Percentiles rank a stretch among this genome's conserved stretches.
phyloP scores from a whole-genome alignment of 805 yeast species.

The Cyberlindnera saturnus region DNA sequence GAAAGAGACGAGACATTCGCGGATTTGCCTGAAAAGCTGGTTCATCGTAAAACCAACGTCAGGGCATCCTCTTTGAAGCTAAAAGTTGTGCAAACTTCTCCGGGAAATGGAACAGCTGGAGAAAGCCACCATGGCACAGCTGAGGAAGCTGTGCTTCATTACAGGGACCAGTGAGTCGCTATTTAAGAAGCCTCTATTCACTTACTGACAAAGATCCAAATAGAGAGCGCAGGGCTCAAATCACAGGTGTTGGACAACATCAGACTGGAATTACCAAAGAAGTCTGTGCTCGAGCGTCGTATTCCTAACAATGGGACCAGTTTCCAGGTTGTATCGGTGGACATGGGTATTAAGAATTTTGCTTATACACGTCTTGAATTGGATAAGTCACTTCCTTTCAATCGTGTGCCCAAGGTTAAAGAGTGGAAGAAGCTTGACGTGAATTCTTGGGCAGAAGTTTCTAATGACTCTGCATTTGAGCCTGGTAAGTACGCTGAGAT shows the following conservation, averaged over 20 bases:
- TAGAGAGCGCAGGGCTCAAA: constrained; percentile 14
- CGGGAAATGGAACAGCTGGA: constrained; percentile 5
- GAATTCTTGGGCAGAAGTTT: constrained; percentile 11
- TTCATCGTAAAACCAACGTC: too few relatives aligned
- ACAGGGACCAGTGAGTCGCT: constrained; percentile 12
- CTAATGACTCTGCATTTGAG: constrained; percentile 10
- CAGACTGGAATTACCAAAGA: constrained; percentile 1
- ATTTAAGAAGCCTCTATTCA: neutral
- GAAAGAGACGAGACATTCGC: too few relatives aligned
- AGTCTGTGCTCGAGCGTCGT: constrained; percentile 7
- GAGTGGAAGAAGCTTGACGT: constrained; percentile 33
- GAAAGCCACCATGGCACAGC: constrained; percentile 10
- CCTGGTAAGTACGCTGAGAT: constrained; percentile 23
- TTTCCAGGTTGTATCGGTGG: constrained; percentile 28
- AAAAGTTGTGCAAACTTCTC: neutral
- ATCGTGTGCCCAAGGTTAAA: constrained; percentile 20
- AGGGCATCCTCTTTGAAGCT: too few relatives aligned
- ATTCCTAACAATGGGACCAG: constrained; percentile 16
- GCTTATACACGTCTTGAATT: constrained; percentile 25
- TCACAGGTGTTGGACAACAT: constrained; percentile 4
- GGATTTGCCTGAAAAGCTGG: too few relatives aligned
- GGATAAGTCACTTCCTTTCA: constrained; percentile 17
- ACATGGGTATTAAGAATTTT: constrained; percentile 33
- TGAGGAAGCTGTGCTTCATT: constrained; percentile 10
- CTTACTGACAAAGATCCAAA: neutral